Evolutionary conservation across 2,329 filamentous ascomycete genomes (phyloP).

Genomic region (Calonectria hawksworthii): DNA sequence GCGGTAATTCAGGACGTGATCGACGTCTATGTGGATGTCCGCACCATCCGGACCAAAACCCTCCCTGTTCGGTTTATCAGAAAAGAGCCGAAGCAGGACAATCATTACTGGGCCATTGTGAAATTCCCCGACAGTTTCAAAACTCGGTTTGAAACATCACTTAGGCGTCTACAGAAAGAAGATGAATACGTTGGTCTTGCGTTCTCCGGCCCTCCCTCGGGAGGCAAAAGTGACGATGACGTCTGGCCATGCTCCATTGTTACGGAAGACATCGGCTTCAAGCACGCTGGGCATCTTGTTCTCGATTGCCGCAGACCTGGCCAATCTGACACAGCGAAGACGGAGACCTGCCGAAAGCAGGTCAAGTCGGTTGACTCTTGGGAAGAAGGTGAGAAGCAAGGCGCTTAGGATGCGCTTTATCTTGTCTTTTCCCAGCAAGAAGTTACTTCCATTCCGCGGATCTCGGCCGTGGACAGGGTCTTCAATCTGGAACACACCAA

Average conservation of each 20-base stretch:
- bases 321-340: not conserved
- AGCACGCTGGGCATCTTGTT: not conserved
- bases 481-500: not conserved
- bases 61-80: not conserved
- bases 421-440: not conserved
- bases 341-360: not conserved
- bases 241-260: not conserved
- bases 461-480: not conserved
- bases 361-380: not conserved
- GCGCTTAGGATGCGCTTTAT: not conserved
- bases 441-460: not conserved
- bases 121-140: not conserved
- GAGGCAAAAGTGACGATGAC: not conserved
- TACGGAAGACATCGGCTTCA: not conserved
- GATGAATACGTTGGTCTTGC: not conserved
- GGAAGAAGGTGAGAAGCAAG: not conserved
- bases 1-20: not conserved
- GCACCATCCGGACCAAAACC: not conserved
- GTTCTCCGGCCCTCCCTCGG: not conserved
- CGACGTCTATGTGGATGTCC: not conserved
- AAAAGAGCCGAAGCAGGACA: not conserved
- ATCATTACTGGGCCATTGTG: not conserved
- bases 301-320: not conserved
- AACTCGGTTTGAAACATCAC: not conserved
- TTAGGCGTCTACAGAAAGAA: not conserved